Base-by-base conservation (phyloP, 257 asterid species). In the Striga asiatica region DNA sequence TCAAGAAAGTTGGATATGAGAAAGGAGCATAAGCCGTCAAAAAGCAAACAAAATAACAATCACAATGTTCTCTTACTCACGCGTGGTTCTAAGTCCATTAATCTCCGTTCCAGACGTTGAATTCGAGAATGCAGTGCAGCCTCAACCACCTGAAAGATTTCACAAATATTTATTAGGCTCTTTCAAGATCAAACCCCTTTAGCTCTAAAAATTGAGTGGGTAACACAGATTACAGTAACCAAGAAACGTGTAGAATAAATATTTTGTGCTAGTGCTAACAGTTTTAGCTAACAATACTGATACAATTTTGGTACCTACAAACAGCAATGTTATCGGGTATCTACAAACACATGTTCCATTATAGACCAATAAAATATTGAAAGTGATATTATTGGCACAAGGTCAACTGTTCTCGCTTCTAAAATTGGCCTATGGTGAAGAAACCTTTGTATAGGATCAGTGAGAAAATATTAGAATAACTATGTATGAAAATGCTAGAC, bases 81-180 rank as follows among this genome's bases (percentile, higher is more conserved):
- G 64, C 83, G 85, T 58, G 98, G 98, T 74, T 88, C 97, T 74
- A 88, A 69, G 67, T 74, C 88, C 98, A 82, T 80, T 61, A 92
- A 62, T 64, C 83, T 74, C 41, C 54, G 82, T 66, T 92, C 98
- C 75, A 88, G 61, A 56, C 95, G 81, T 46, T 82, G 97, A 65
- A 82, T 84, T 48, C 98, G 78, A 63, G 98, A 92, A 71, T 84
- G 89, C 42, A 92, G 64, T 32, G 98, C 98, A 43, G 98, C 98
- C 81, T 92, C 98, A 66, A 88, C 97, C 76, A 81, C 98, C 98
- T 92, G 83, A 60, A 77, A 61, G 4, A 62, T 49, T 41, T 16
- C 21, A 41, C 14, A 68, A 38, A 54, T 41, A 45, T 56, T 34
- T 13, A 49, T 74, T 67, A 61, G 66, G 62, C 43, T 34, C 28